These are phyloP conservation scores for Panus rudis DNA, from an alignment of 768 basidiomycete genomes.

Conservation along the genomic window DNA sequence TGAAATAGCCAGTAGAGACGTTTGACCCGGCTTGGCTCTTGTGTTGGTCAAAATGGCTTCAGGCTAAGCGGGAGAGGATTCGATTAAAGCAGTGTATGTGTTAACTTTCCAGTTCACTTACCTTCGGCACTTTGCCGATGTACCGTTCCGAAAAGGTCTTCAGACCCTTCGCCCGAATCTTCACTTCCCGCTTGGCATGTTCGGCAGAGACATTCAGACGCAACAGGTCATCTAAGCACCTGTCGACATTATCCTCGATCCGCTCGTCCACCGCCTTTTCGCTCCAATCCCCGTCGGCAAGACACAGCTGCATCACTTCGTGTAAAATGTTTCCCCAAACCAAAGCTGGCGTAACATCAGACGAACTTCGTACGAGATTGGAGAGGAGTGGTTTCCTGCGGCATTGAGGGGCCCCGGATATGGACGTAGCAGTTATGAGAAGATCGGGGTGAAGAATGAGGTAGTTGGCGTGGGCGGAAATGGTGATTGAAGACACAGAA, in stretches of 20 bases:
- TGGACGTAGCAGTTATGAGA: slow-evolving; percentile 83
- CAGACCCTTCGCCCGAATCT: slow-evolving; percentile 56
- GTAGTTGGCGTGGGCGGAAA: slow-evolving; percentile 59
- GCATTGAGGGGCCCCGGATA: slow-evolving; percentile 80
- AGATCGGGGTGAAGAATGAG: slow-evolving; percentile 90
- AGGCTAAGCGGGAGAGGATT: slow-evolving; percentile 34
- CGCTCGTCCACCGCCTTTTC: slow-evolving; percentile 50
- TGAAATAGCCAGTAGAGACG: slow-evolving; percentile 62
- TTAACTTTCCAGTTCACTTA: slow-evolving; percentile 20
- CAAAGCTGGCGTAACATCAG: slow-evolving; percentile 57
- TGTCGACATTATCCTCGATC: slow-evolving; percentile 49
- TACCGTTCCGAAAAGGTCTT: slow-evolving; percentile 60
- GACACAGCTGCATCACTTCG: slow-evolving; percentile 79
- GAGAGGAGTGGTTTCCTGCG: slow-evolving; percentile 81
- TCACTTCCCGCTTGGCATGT: slow-evolving; percentile 60
- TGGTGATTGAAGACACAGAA: slow-evolving; percentile 39
- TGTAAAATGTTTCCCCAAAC: slow-evolving; percentile 94
- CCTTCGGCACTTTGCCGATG: slow-evolving; percentile 59
- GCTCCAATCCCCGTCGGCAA: slow-evolving; percentile 57
- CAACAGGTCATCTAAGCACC: slow-evolving; percentile 54
- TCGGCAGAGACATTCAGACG: slow-evolving; percentile 51
- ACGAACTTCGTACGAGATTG: slow-evolving; percentile 48
- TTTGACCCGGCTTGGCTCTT: slow-evolving; percentile 40
- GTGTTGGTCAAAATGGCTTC: slow-evolving; percentile 64
- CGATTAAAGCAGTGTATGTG: background rate